phyloP scores from a whole-genome alignment of 2,329 filamentous ascomycete species.

The Emydomyces testavorans region DNA sequence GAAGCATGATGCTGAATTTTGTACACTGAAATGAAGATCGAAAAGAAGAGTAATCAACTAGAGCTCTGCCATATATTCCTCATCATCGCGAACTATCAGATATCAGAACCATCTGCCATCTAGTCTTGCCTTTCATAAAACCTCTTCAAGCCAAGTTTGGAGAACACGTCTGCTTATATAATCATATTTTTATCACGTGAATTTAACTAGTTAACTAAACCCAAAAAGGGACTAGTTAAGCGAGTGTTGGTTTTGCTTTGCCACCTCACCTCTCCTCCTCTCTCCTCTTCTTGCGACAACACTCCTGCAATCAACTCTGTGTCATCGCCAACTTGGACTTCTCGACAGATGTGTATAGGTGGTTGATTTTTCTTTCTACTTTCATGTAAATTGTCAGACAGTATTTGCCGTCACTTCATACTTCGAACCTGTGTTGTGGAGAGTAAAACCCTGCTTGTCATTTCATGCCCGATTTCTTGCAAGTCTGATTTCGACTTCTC shows the following conservation, averaged over 20 bases:
- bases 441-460: not conserved
- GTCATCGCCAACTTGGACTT: not conserved
- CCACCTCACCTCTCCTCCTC: slow-evolving; percentile 3
- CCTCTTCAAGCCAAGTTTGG: too few species aligned
- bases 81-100: not conserved
- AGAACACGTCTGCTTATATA: not conserved
- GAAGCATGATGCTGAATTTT: slow-evolving; percentile 9
- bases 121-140: too few species aligned
- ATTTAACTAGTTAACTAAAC: not conserved
- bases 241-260: not conserved
- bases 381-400: not conserved
- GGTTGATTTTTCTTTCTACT: not conserved
- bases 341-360: not conserved
- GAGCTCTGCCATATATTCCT: not conserved
- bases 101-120: not conserved
- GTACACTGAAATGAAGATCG: not conserved
- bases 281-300: not conserved
- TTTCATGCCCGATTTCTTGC: not conserved
- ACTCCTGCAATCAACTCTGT: not conserved
- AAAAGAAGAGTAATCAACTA: not conserved
- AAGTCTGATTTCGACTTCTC: not conserved
- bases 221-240: slow-evolving; percentile 1
- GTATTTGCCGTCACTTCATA: not conserved
- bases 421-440: not conserved
- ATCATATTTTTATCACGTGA: not conserved